Base-by-base conservation (phyloP, 202 grass and related monocot genomes). In the Cymbopogon flexuosus region DNA sequence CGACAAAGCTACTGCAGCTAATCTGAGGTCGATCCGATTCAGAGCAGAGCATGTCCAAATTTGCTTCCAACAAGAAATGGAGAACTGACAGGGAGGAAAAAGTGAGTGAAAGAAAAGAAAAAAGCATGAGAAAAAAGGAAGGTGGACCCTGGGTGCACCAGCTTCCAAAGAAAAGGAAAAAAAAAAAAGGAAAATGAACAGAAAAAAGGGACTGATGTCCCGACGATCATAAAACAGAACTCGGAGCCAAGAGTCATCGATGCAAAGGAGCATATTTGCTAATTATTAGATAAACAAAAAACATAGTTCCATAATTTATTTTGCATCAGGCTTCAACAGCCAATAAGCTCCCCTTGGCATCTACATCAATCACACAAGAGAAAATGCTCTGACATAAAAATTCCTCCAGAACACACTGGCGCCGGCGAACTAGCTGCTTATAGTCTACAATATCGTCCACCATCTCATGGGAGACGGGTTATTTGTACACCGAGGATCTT, bases 261-360 rank as follows among this genome's bases (percentile, higher is more conserved):
- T 58, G 54, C 54, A 22, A 58, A 3, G 54, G 22, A 58, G 54
- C 54, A 10, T 22, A 10, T 21, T 57, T 23, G 54, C 54, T 58
- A 58, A 59, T 58, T 71, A 59, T 54, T 51, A 40, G 3, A 74
- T 5, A 80, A 70, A 70, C 65, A 33, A 29, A 60, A 27, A 62
- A 12, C 35, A 76, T 47, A 70, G 70, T 79, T 79, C 62, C 62
- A 41, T 63, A 74, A 18, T 68, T 89, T 86, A 89, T 90, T 90
- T 76, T 40, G 10, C 62, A 39, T 16, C 23, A 68, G 79, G 87
- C 87, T 37, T 86, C 1, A 73, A 78, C 72, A 77, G 45, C 79
- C 85, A 41, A 41, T 8, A 63, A 42, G 35, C n/a, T 35, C 56
- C 72, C 41, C 79, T 83, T 79, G 79, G 86, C 68, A 79, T 83